Base-by-base conservation (phyloP, 106 monocot species). In the Posidonia australis region DNA sequence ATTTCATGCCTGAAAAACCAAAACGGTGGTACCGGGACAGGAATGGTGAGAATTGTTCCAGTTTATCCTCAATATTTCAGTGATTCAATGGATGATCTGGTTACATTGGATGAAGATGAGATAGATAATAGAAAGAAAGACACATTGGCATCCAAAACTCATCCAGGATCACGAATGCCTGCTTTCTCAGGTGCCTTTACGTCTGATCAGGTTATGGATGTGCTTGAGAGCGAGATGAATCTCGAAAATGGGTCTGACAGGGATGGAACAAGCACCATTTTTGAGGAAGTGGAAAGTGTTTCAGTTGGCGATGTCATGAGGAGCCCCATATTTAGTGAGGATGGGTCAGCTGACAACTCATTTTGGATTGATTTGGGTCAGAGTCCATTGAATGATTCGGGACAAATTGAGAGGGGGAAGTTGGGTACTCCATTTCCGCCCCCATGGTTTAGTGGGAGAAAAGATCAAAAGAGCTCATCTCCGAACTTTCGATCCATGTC, bases 341-440 rank as follows among this genome's bases (percentile, higher is more conserved):
- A 94, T 59, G 93, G 76, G 26, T 83, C 81, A 2, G 84, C 89
- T 9, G 90, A 86, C 17, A 82, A 84, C 62, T 81, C 86, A 11
- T 84, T 89, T 47, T 94, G 94, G 94, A 84, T 94, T 58, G 94
- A 94, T 67, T 76, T 94, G 65, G 94, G 90, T 60, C 86, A 86
- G 64, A 90, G 89, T 25, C 94, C 94, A 5, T 55, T 76, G 11
- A 81, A 77, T 49, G 47, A 80, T 42, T 79, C 77, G 10, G 79
- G 77, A 2, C 85, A 79, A 46, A 28, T 77, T 10, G 75, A 36
- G 54, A 76, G 67, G 60, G 84, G 80, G 18, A 86, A 82, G 63
- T 47, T 82, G 41, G 81, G 83, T 14, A 89, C 89, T 67, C 93
- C 93, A 21, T 63, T 86, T 14, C 81, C 89, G 12, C 76, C 86